Evolutionary conservation across 2,329 filamentous ascomycete species (phyloP).

Genomic region (Exophiala phaeomuriformis): DNA sequence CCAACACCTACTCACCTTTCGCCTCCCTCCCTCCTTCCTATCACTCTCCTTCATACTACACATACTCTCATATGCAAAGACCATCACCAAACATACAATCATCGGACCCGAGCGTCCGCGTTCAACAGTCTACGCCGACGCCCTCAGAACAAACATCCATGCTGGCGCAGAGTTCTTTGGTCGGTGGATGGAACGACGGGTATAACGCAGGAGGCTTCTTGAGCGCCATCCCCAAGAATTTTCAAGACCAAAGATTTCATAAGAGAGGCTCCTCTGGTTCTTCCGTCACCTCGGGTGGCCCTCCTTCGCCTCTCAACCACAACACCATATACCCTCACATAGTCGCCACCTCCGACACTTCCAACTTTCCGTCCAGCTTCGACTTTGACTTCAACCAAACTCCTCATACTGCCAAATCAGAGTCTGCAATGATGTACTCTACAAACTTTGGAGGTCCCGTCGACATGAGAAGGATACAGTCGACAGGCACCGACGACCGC

Average conservation of each 20-base stretch:
- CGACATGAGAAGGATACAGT: constrained; percentile 55
- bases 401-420: constrained; percentile 38
- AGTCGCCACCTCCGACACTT: constrained; percentile 39
- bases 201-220: constrained; percentile 18
- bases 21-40: constrained; percentile 14
- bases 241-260: constrained; percentile 30
- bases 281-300: constrained; percentile 40
- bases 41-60: not conserved
- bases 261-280: constrained; percentile 38
- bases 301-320: constrained; percentile 37
- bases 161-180: constrained; percentile 22
- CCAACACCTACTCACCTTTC: constrained; percentile 1
- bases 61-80: constrained; percentile 18
- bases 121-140: constrained; percentile 22
- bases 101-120: constrained; percentile 20
- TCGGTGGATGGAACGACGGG: constrained; percentile 24
- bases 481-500: constrained; percentile 43
- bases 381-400: constrained; percentile 31
- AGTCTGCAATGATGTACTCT: constrained; percentile 48
- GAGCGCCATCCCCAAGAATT: constrained; percentile 25
- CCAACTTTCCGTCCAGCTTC: constrained; percentile 38
- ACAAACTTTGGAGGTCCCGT: constrained; percentile 42
- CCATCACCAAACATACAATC: constrained; percentile 14
- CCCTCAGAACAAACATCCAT: constrained; percentile 22
- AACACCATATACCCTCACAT: constrained; percentile 34